A percentile compares a stretch with the other conserved stretches of the same genome.
Conservation (phyloP, 345 rosid species). For the Gossypium turneri region DNA sequence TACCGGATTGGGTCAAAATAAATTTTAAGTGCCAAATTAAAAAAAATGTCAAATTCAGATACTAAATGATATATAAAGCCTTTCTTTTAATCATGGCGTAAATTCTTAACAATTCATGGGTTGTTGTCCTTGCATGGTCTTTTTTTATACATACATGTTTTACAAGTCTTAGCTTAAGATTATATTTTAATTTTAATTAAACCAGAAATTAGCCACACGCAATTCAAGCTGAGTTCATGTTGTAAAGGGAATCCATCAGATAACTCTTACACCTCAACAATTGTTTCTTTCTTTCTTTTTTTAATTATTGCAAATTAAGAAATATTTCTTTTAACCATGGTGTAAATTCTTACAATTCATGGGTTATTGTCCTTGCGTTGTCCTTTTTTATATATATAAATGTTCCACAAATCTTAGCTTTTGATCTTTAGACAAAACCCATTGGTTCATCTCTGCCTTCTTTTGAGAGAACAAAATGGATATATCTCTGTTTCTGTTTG, state of each 20-base stretch:
- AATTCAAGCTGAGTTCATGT: not conserved
- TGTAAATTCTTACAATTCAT: not conserved
- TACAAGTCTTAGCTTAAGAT: not conserved
- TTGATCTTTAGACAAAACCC: not conserved
- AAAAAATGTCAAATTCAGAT: too few species aligned
- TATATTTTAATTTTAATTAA: not conserved
- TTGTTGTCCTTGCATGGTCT: too few species aligned
- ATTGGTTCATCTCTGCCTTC: not conserved
- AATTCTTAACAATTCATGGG: too few species aligned
- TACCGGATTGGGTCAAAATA: too few species aligned
- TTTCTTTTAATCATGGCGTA: not conserved
- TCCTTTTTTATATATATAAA: not conserved
- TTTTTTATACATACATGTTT: too few species aligned
- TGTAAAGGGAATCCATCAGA: not conserved
- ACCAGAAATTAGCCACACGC: not conserved
- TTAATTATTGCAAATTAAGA: not conserved
- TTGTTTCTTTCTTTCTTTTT: not conserved
- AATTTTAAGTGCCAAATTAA: too few species aligned
- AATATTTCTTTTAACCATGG: not conserved
- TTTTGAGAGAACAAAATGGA: not conserved
- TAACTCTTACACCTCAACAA: not conserved
- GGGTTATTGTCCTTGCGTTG: not conserved
- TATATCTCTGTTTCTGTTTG: not conserved
- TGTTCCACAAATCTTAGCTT: not conserved
- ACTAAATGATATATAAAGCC: not conserved